A percentile compares a stretch with the other conserved stretches of the same genome.
Conservation (phyloP, 169 alveolate species). For the Theileria annulata region DNA sequence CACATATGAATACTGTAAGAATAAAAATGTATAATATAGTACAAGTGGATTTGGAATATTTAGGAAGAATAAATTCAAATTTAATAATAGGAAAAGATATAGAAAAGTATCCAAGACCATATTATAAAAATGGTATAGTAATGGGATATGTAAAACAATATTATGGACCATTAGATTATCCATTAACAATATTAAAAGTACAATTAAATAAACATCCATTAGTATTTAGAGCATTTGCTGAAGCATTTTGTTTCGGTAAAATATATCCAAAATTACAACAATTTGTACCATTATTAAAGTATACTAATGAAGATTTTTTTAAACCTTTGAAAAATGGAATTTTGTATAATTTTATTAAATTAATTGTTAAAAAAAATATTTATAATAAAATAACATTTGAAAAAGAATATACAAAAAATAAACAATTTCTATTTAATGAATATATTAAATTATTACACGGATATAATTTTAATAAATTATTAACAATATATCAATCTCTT, state of each 20-base stretch:
- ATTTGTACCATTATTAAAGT: slow-evolving; percentile 1
- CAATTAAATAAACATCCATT: slow-evolving; percentile 46
- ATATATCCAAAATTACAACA: slow-evolving; percentile 16
- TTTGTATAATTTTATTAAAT: slow-evolving; percentile 13
- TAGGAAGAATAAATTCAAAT: slow-evolving; percentile 28
- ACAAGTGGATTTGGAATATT: slow-evolving; percentile 34
- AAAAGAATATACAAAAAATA: neutral
- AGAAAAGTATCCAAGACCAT: slow-evolving; percentile 29
- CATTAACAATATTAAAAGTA: slow-evolving; percentile 23
- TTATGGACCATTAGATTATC: slow-evolving; percentile 48
- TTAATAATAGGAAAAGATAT: slow-evolving; percentile 19
- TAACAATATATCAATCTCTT: neutral
- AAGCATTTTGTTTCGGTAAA: slow-evolving; percentile 53
- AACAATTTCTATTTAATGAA: slow-evolving; percentile 25
- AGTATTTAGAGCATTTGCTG: slow-evolving; percentile 51
- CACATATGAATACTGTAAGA: neutral
- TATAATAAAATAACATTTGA: slow-evolving; percentile 26
- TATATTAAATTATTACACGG: neutral
- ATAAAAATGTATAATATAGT: slow-evolving; percentile 44
- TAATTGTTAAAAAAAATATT: slow-evolving; percentile 7
- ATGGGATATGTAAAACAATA: slow-evolving; percentile 24
- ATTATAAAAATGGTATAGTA: slow-evolving; percentile 36
- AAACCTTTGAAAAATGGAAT: slow-evolving; percentile 30
- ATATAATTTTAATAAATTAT: neutral
- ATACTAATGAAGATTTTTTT: slow-evolving; percentile 19